Evolutionary conservation across 441 rosid genomes (phyloP), one percentile per base, ranked within the genome.

Genomic region (Raphanus hybrid): DNA sequence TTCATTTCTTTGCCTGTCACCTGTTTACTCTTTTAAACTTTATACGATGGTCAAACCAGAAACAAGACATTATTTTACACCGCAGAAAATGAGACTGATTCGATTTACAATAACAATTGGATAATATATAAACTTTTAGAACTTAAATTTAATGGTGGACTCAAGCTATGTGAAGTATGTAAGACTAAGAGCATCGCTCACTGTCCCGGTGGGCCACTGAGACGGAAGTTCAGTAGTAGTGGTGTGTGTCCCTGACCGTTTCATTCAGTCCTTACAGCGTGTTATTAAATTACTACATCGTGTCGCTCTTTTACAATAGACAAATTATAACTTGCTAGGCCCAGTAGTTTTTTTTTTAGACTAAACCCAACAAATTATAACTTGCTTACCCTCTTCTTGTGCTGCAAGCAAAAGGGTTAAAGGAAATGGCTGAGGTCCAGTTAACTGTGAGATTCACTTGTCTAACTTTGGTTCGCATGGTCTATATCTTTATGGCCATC

Each of bases 1-100:
- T 29, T 29, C 5, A 29, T 29, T 3, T 66, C 67, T 73, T 62
- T 41, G 65, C 74, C 74, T 78, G 81, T 78, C 78, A 61, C 60
- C 48, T 23, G 3, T n/a, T 4, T 65, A 23, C 26, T 23, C 26
- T 58, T 27, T 35, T 26, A 18, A 75, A 32, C 6, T 32, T 57
- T 55, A 71, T 6, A 18, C 35, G 39, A 55, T 73, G 77, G 78
- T 68, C 78, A 78, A 78, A 61, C 70, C 2, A 65, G 23, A 26
- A 20, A 37, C 14, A 67, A n/a, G 6, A 8, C 8, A 1, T 1
- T n/a, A 2, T 16, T 15, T 37, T 57, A 16, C 70, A 11, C 9
- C 35, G 29, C 68, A 18, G 6, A 59, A 59, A 32, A 26, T 29
- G 48, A 67, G 75, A 54, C 39, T 35, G 70, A 63, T 70, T 64